Base-by-base conservation (phyloP, 805 yeast species). In the Yamadazyma olivae region DNA sequence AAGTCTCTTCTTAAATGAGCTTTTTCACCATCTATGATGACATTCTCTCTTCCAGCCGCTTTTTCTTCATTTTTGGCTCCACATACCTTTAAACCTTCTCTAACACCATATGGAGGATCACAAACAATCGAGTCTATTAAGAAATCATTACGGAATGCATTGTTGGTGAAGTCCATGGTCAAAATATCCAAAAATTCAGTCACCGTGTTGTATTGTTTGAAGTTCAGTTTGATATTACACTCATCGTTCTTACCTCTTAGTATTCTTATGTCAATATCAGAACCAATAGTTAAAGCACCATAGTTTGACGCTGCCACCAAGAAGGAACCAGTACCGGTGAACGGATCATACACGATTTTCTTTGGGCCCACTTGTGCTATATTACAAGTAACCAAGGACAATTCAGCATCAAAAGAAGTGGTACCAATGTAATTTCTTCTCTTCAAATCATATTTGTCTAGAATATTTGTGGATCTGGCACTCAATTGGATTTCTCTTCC, bases 31-130 rank as follows among this genome's bases (percentile, higher is more conserved):
- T 84, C 81, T 17, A 87, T 85, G n/a, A 79, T 70, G 3, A 83
- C 66, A 28, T 75, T 62, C 52, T 87, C 95, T 48, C 86, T 77
- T 0, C 91, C 95, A 7, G 64, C 74, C 28, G 83, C 83, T 50
- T 74, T 77, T 2, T 81, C 81, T 33, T 81, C 75, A 42, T 74
- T 60, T 44, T 74, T 79, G 4, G 95, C 84, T 4, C 99, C 99
- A 37, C 95, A 77, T 1, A 89, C 96, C 56, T 88, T 89, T 36
- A 93, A 74, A 3, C 98, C 95, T 58, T 93, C 99, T 48, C 99
- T 71, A 2, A 93, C 95, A 9, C 99, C 99, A 57, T 93, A 93
- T 0, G 99, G 99, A 2, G 99, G 99, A 60, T 93, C 99, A 54
- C 97, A 89, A 2, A 91, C 76, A 4, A 93, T 91, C 1, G 85